A percentile compares a stretch with the other conserved stretches of the same genome.
phyloP scores from a whole-genome alignment of 2,329 filamentous ascomycete genomes.

The Penicillium concentricum region DNA sequence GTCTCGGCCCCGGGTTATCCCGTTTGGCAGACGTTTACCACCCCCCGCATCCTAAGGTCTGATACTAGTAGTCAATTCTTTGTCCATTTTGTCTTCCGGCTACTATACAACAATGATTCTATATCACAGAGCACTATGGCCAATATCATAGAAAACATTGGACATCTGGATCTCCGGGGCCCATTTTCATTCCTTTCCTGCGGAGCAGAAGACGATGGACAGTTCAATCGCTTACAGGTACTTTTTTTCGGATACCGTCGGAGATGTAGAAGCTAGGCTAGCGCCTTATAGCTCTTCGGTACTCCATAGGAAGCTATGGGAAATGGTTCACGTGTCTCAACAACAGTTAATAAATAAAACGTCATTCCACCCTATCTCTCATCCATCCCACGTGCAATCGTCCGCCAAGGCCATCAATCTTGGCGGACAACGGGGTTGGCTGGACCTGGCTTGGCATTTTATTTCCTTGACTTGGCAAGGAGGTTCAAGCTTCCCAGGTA shows the following conservation, averaged over 20 bases:
- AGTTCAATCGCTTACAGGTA: not conserved
- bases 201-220: not conserved
- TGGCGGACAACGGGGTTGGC: not conserved
- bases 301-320: not conserved
- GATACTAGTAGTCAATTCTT: not conserved
- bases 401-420: not conserved
- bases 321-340: too few species aligned
- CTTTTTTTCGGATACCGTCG: not conserved
- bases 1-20: not conserved
- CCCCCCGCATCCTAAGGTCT: too few species aligned
- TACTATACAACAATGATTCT: too few species aligned
- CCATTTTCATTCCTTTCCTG: too few species aligned
- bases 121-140: not conserved
- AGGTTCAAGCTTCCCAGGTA: constrained; percentile 8
- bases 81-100: not conserved
- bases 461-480: constrained; percentile 9
- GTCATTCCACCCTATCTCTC: not conserved
- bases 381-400: not conserved
- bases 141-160: not conserved
- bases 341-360: not conserved
- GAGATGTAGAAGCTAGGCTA: not conserved
- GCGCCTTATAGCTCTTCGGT: not conserved
- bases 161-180: too few species aligned
- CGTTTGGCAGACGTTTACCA: not conserved
- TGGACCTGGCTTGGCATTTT: constrained; percentile 3